Base-by-base conservation (phyloP, 2,329 filamentous ascomycete species). In the Macrophomina phaseolina region DNA sequence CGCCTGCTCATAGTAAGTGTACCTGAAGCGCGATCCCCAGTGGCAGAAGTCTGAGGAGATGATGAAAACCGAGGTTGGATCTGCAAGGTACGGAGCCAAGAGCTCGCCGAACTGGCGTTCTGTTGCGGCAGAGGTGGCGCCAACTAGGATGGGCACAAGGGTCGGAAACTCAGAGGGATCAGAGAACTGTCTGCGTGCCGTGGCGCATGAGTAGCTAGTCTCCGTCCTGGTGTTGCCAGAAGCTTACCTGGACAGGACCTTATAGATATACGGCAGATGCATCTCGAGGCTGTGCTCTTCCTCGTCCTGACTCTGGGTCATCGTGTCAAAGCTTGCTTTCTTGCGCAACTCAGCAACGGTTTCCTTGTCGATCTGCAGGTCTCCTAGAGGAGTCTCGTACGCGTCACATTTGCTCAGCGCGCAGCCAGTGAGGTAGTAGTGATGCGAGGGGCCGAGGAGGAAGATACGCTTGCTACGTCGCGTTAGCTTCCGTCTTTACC, bases 1-100 rank as follows among this genome's bases (percentile, higher is more conserved):
- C 30, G 82, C 73, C 68, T 86, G 81, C 38, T 88, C 85, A 77
- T 97, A 97, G 67, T 90, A 90, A 34, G 89, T 92, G 78, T 98
- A 99, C 65, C 86, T 83, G 78, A 97, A 99, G 58, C 92, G 86
- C 0, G 83, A 72, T 11, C 95, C 95, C 95, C 95, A 99, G 79
- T 99, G 95, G 70, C 94, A 97, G 77, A 99, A 99, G 77, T 99
- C 95, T 0, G 93, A 97, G 77, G 91, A 95, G 69, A 98, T 86
- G 68, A 99, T 86, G 76, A 98, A 97, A 1, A 90, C 88, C 68
- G 92, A 96, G 12, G 85, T 81, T 0, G 90, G 87, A 71, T 97
- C 91, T 40, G 84, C 83, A 6, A 99, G 81, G 76, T 95, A 97
- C 0, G 91, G 89, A 1, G 91, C 87, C 7, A 99, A 82, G n/a